Conservation (phyloP, 352 stramenopile genomes). For the Globisporangium recalcitrans region DNA sequence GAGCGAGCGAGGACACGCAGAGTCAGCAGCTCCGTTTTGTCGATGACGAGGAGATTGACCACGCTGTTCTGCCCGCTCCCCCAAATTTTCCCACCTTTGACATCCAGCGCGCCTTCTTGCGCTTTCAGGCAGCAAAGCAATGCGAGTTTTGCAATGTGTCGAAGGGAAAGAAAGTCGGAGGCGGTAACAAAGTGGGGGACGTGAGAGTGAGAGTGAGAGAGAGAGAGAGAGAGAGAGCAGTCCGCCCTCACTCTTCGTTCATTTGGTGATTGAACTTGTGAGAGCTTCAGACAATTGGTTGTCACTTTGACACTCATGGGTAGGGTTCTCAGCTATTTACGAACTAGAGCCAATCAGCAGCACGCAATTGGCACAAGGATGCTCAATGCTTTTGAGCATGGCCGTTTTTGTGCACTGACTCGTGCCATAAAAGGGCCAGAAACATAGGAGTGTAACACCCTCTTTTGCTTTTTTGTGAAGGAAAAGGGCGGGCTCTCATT, state of each 20-base stretch:
- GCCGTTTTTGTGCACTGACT: constrained; percentile 8
- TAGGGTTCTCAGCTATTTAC: not conserved
- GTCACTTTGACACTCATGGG: not conserved
- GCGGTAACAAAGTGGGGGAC: not conserved
- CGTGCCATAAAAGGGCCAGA: not conserved
- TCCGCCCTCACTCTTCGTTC: not conserved
- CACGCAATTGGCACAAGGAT: no score
- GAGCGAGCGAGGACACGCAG: not conserved
- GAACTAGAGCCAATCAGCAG: not conserved
- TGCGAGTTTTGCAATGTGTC: not conserved
- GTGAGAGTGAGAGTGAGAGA: no score
- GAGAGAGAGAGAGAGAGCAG: not conserved
- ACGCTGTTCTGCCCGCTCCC: not conserved
- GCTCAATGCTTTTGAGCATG: not conserved
- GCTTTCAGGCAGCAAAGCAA: not conserved
- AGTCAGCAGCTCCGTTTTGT: not conserved
- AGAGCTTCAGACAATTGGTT: not conserved
- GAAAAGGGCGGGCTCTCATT: not conserved
- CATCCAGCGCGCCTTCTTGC: not conserved
- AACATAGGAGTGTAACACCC: not conserved
- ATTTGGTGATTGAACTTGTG: not conserved
- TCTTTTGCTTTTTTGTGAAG: not conserved
- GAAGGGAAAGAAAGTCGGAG: constrained; percentile 1
- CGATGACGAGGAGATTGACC: not conserved
- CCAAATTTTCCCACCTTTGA: not conserved